These are phyloP conservation scores for Fomitopsis serialis DNA, from an alignment of 768 basidiomycete species.

Conservation along the genomic window DNA sequence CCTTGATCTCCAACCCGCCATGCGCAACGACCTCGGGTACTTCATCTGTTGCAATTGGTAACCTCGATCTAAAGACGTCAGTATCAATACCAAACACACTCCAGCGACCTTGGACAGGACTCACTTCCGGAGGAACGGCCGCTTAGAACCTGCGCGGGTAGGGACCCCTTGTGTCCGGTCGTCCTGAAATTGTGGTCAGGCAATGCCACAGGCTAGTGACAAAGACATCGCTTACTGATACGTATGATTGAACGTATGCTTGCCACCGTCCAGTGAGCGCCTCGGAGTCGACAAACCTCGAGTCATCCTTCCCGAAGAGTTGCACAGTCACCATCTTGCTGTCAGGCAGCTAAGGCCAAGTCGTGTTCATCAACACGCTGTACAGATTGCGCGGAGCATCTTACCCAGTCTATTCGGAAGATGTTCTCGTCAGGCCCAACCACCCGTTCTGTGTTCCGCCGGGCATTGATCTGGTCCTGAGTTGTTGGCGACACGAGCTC, in stretches of 20 bases:
- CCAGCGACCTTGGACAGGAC: slow-evolving; percentile 10
- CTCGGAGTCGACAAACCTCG: slow-evolving; percentile 70
- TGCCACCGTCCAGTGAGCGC: slow-evolving; percentile 77
- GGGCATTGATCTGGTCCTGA: slow-evolving; percentile 66
- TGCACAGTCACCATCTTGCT: slow-evolving; percentile 67
- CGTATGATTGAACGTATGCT: slow-evolving; percentile 71
- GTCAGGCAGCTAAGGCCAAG: slow-evolving; percentile 47
- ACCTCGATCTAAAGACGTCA: slow-evolving; percentile 10
- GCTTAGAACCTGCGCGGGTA: slow-evolving; percentile 31
- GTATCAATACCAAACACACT: background rate
- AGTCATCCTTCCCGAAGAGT: slow-evolving; percentile 75
- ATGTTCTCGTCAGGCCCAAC: slow-evolving; percentile 74
- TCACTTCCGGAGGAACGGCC: slow-evolving; percentile 66
- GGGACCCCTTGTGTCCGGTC: slow-evolving; percentile 53
- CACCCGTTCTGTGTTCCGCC: slow-evolving; percentile 63
- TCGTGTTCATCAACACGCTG: too few relatives aligned
- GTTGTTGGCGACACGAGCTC: slow-evolving; percentile 51
- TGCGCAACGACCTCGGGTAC: slow-evolving; percentile 17
- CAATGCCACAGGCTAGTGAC: background rate
- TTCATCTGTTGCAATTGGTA: slow-evolving; percentile 35
- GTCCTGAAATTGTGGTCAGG: slow-evolving; percentile 31
- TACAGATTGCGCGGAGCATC: slow-evolving; percentile 11
- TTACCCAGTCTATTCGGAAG: slow-evolving; percentile 78
- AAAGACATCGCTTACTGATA: slow-evolving; percentile 34
- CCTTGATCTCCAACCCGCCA: slow-evolving; percentile 73